Evolutionary conservation across 805 yeast species (phyloP).

Genomic region (Candida parachauliodes): DNA sequence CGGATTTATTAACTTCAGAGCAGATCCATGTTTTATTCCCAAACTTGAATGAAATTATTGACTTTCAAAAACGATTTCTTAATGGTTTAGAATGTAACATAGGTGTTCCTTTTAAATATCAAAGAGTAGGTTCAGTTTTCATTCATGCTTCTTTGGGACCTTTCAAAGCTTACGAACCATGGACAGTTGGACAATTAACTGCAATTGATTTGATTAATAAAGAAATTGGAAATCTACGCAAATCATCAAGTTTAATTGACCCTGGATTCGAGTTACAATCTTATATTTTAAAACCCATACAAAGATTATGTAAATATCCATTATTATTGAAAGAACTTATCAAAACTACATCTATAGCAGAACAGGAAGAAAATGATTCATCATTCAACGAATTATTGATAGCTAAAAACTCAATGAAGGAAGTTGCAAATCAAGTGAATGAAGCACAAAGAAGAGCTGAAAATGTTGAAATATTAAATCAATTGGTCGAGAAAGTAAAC

Average conservation of each 20-base stretch:
- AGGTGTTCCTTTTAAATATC: conserved; percentile 65
- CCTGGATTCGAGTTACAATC: conserved; percentile 88
- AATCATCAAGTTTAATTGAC: conserved; percentile 59
- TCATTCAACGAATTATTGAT: conserved; percentile 61
- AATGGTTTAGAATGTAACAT: conserved; percentile 89
- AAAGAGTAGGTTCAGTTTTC: conserved; percentile 86
- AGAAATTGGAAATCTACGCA: conserved; percentile 54
- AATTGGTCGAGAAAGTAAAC: conserved; percentile 66
- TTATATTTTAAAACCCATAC: conserved; percentile 89
- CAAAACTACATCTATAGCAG: conserved; percentile 40
- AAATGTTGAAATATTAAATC: conserved; percentile 67
- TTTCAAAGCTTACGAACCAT: conserved; percentile 86
- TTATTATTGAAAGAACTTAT: conserved; percentile 71
- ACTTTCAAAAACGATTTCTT: conserved; percentile 85
- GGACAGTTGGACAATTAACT: conserved; percentile 86
- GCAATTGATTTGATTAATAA: conserved; percentile 77
- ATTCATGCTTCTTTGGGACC: conserved; percentile 75
- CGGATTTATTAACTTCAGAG: conserved; percentile 72
- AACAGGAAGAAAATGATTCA: conserved; percentile 12
- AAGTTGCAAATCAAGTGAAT: conserved; percentile 82
- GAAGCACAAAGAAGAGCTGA: conserved; percentile 93
- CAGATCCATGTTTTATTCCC: conserved; percentile 82
- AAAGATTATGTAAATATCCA: conserved; percentile 94
- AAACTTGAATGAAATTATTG: conserved; percentile 75
- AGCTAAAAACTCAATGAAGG: conserved; percentile 73